phyloP scores from a whole-genome alignment of 495 filamentous ascomycete genomes.

The Wilcoxina mikolae region DNA sequence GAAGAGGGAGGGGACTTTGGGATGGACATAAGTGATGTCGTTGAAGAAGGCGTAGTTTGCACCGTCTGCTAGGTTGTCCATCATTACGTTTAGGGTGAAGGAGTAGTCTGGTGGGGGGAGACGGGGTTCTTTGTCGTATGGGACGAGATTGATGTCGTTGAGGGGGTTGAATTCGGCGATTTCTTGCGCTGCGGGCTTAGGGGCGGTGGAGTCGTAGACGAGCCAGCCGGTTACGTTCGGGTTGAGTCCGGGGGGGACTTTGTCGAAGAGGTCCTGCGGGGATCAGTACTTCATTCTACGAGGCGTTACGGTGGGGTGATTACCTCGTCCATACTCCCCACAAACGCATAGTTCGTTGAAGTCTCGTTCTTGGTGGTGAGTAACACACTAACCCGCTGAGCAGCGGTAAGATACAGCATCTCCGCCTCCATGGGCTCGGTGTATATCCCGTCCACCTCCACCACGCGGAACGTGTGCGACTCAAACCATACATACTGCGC shows the following conservation, averaged over 20 bases:
- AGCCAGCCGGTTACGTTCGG: slow-evolving; percentile 71
- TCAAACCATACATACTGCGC: slow-evolving; percentile 60
- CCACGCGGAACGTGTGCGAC: slow-evolving; percentile 46
- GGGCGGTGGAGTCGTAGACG: slow-evolving; percentile 48
- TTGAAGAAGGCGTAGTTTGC: slow-evolving; percentile 77
- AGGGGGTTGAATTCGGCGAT: slow-evolving; percentile 49
- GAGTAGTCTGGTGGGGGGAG: slow-evolving; percentile 44
- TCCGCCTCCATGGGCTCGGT: slow-evolving; percentile 43
- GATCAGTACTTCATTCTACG: slow-evolving; percentile 5
- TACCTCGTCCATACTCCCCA: slow-evolving; percentile 47
- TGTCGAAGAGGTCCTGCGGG: slow-evolving; percentile 52
- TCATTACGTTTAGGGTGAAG: slow-evolving; percentile 49
- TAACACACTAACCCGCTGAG: slow-evolving; percentile 55
- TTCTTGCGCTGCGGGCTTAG: slow-evolving; percentile 41
- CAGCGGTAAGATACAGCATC: slow-evolving; percentile 52
- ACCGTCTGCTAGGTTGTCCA: slow-evolving; percentile 58
- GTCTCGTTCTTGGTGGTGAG: slow-evolving; percentile 52
- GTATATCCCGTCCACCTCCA: slow-evolving; percentile 44
- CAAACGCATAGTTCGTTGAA: slow-evolving; percentile 49
- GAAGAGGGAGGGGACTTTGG: slow-evolving; percentile 71
- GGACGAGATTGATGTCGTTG: slow-evolving; percentile 58
- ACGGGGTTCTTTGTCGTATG: slow-evolving; percentile 45
- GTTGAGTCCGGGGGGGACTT: slow-evolving; percentile 47
- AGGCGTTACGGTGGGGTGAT: slow-evolving; percentile 18
- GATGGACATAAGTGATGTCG: slow-evolving; percentile 54